Percentiles rank a stretch among this genome's conserved stretches.
Evolutionary conservation across 83 land plant genomes (phyloP).

Genomic region (Isoetes engelmannii): DNA sequence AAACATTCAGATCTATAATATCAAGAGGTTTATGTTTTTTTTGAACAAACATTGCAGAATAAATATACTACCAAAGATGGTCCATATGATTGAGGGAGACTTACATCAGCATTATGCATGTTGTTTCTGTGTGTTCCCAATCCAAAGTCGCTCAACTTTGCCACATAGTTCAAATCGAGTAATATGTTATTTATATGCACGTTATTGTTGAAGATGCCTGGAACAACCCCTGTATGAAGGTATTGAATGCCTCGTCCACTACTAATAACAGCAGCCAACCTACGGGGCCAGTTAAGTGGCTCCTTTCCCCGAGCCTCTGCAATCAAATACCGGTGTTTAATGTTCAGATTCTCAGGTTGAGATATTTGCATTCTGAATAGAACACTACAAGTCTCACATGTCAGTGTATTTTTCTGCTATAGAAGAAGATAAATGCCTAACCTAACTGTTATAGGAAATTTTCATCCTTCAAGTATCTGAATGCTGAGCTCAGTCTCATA

Average conservation of each 20-base stretch:
- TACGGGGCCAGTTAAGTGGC: slow-evolving; percentile 60
- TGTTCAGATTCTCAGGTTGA: neutral
- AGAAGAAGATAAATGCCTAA: neutral
- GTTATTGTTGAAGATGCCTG: slow-evolving; percentile 53
- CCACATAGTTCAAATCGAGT: slow-evolving; percentile 51
- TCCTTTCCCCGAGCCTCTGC: neutral
- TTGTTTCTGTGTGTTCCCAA: slow-evolving; percentile 32
- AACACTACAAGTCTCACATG: neutral
- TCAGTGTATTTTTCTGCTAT: no score
- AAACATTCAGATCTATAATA: neutral
- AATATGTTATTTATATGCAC: slow-evolving; percentile 48
- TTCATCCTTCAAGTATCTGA: neutral
- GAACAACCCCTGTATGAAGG: slow-evolving; percentile 53
- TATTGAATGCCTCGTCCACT: slow-evolving; percentile 59
- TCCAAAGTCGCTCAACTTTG: slow-evolving; percentile 55
- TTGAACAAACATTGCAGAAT: no score
- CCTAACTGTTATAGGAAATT: neutral
- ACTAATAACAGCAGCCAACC: slow-evolving; percentile 49
- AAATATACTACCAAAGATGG: neutral
- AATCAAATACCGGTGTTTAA: neutral
- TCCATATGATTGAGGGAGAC: neutral
- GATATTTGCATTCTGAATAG: neutral
- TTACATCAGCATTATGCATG: neutral
- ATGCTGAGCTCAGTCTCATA: no score
- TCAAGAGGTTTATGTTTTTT: neutral